phyloP scores from a whole-genome alignment of 116 monocot genomes.

The Zostera marina region DNA sequence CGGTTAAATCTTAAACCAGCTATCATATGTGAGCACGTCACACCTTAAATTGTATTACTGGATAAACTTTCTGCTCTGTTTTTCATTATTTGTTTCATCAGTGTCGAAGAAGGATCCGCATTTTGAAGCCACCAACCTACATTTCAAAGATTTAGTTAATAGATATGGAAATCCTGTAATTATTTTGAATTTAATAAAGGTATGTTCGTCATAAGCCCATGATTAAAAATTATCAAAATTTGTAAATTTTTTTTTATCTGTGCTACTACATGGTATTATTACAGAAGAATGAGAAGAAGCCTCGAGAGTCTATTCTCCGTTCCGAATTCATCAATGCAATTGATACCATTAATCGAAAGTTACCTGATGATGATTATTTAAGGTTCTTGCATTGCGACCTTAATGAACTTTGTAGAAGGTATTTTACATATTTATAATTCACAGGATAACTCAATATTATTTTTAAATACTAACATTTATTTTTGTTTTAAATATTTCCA shows the following conservation, averaged over 20 bases:
- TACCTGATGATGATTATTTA: conserved; percentile 34
- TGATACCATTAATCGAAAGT: conserved; percentile 45
- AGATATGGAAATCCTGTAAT: conserved; percentile 76
- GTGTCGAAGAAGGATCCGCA: conserved; percentile 43
- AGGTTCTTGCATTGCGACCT: conserved; percentile 79
- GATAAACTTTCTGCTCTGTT: neutral
- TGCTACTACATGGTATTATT: neutral
- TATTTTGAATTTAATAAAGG: conserved; percentile 71
- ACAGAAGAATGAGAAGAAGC: conserved; percentile 53
- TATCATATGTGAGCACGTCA: conserved; percentile 43
- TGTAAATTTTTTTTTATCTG: neutral
- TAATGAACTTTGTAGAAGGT: conserved; percentile 49
- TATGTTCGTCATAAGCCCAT: no score
- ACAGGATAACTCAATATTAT: neutral
- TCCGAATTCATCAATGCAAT: conserved; percentile 57
- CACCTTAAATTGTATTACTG: neutral
- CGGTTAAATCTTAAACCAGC: conserved; percentile 48
- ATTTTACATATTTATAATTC: neutral
- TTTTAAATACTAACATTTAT: neutral
- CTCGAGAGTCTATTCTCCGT: conserved; percentile 63
- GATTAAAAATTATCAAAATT: neutral
- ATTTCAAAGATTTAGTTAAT: conserved; percentile 61
- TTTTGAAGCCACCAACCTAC: conserved; percentile 56
- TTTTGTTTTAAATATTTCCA: conserved; percentile 13
- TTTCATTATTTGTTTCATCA: conserved; percentile 11